Conservation (phyloP, 2,329 filamentous ascomycete genomes). For the Colletotrichum chlorophyti region DNA sequence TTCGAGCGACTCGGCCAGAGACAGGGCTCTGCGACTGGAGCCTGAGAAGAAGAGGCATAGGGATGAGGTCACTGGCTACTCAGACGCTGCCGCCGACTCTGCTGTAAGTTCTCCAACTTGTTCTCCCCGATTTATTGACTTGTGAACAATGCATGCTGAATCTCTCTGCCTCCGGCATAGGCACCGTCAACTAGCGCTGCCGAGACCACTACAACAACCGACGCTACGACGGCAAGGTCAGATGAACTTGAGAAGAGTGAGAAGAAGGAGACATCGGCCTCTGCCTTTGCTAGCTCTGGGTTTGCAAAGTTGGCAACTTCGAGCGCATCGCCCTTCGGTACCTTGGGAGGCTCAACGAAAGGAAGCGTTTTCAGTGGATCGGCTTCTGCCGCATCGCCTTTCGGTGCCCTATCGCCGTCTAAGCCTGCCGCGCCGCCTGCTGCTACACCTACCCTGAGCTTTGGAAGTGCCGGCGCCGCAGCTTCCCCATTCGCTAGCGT, state of each 20-base stretch:
- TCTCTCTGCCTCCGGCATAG: neutral
- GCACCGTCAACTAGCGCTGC: conserved; percentile 1
- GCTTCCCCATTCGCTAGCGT: conserved; percentile 57
- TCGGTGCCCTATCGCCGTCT: conserved; percentile 36
- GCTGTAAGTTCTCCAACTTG: neutral
- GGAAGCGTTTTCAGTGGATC: conserved; percentile 54
- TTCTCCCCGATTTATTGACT: neutral
- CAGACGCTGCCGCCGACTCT: neutral
- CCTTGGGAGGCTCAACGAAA: conserved; percentile 53
- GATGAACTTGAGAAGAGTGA: conserved; percentile 18
- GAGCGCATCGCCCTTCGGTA: conserved; percentile 68
- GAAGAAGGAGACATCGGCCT: conserved; percentile 53
- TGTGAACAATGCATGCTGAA: neutral
- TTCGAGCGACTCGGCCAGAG: conserved; percentile 53
- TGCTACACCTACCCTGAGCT: conserved; percentile 55
- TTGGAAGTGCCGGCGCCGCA: conserved; percentile 44
- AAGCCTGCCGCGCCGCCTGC: conserved; percentile 36
- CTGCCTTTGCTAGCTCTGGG: conserved; percentile 72
- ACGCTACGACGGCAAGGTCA: conserved; percentile 34
- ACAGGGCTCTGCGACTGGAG: conserved; percentile 54
- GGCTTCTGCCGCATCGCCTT: conserved; percentile 35
- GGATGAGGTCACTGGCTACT: conserved; percentile 52
- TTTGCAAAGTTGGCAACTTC: conserved; percentile 71
- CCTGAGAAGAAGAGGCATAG: conserved; percentile 71
- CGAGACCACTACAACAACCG: conserved; percentile 7